Conservation (phyloP, 148 eudicot species). For the Oxyria digyna region DNA sequence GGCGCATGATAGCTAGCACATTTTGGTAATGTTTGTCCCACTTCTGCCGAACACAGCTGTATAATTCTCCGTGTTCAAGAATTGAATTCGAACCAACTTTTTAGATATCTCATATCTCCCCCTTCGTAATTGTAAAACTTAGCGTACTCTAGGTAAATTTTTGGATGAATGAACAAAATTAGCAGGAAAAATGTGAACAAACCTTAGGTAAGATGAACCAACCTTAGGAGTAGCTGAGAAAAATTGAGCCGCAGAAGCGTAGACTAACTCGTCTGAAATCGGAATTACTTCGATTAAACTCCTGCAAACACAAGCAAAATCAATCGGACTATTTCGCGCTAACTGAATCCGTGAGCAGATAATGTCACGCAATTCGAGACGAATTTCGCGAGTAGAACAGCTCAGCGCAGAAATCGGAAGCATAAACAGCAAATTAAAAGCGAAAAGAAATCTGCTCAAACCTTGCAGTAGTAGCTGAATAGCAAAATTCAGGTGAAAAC, state of each 20-base stretch:
- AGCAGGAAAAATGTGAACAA: neutral
- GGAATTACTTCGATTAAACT: neutral
- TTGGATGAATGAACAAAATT: neutral
- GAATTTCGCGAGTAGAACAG: too few species aligned
- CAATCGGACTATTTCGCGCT: neutral
- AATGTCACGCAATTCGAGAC: neutral
- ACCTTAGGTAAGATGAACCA: neutral
- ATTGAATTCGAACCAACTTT: neutral
- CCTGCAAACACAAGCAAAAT: neutral
- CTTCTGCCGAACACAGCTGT: neutral
- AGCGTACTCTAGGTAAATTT: neutral
- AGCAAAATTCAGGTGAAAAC: neutral
- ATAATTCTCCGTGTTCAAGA: neutral
- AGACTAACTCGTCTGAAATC: neutral
- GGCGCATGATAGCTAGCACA: neutral
- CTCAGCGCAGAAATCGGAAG: neutral
- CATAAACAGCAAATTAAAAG: neutral
- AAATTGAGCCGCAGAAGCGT: neutral
- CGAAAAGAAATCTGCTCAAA: neutral
- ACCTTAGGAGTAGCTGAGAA: neutral
- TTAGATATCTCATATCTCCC: neutral
- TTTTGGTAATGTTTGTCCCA: neutral
- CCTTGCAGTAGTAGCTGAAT: neutral
- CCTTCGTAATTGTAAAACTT: neutral
- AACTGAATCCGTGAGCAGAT: neutral